Base-by-base conservation (phyloP, 78 protist species). In the Pigoraptor vietnamica region DNA sequence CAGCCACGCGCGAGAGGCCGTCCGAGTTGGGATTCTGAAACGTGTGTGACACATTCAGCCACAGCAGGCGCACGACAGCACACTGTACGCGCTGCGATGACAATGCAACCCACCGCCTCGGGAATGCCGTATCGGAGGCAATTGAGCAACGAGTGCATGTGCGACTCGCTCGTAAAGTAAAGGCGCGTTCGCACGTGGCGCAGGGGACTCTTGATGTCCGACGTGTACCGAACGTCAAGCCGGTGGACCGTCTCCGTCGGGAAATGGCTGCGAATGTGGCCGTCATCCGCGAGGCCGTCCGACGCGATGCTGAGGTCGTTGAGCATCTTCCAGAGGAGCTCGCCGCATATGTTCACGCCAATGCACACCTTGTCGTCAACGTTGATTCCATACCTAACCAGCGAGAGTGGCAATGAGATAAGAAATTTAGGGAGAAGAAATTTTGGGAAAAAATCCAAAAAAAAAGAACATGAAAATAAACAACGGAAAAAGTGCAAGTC, bases 161-260 rank as follows among this genome's bases (percentile, higher is more conserved):
- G 97, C 36, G 95, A 89, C 91, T 96, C 97, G 35, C 90, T 40
- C 39, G 97, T 96, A 87, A 96, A 96, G 95, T 94, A 96, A 55
- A 96, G 87, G 23, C 96, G 94, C 33, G 96, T 90, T 32, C 96
- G 92, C 40, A 90, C 92, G 87, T 90, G 92, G 6, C 94, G 91
- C 24, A 37, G 2, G 90, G 79, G 87, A 24, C 67, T 33, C 9
- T 83, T 83, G 88, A 48, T 21, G 81, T 37, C 34, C 24, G 32
- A 36, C 48, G 88, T 25, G 40, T 90, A 40, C 0, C 93, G 40
- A 0, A 23, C 0, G 83, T 94, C 90, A 37, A 89, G 95, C 21
- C 67, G 39, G 86, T 94, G 93, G 38, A 88, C 91, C 36, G 91
- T 89, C 84, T 91, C 93, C 24, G 0, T 79, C 34, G 84, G 84